These are phyloP conservation scores for Rubia balearica DNA, from an alignment of 305 asterid genomes.

Conservation along the genomic window DNA sequence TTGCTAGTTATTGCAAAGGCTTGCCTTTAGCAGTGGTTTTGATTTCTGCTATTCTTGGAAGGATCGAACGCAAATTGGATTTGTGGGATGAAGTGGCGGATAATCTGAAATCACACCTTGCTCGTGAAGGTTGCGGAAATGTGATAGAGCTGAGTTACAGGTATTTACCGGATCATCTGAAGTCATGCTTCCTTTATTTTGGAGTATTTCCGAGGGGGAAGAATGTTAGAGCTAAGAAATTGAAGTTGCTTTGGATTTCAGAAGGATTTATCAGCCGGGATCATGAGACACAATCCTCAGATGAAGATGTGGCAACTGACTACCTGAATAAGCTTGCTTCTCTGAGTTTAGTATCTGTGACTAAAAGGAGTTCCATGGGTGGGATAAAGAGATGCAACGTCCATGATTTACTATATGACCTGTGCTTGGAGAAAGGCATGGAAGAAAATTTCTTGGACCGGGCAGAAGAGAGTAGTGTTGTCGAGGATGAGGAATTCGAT, in stretches of 20 bases:
- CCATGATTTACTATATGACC: not conserved
- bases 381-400: conserved; percentile 1
- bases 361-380: not conserved
- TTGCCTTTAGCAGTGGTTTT: not conserved
- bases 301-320: not conserved
- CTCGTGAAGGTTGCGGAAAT: not conserved
- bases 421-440: not conserved
- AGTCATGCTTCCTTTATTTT: conserved; percentile 8
- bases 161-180: conserved; percentile 9
- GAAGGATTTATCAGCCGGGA: not conserved
- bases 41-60: not conserved
- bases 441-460: not conserved
- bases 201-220: not conserved
- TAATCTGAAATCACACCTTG: not conserved
- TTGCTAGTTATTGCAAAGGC: not conserved
- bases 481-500: not conserved
- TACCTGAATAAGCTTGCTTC: not conserved
- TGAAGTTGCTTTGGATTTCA: not conserved
- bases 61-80: not conserved
- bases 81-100: not conserved
- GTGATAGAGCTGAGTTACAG: conserved; percentile 5
- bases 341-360: not conserved
- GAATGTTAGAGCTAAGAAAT: not conserved
- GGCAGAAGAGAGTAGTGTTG: not conserved
- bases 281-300: not conserved